phyloP scores from a whole-genome alignment of 2,329 filamentous ascomycete species.

The Helicocarpus griseus region DNA sequence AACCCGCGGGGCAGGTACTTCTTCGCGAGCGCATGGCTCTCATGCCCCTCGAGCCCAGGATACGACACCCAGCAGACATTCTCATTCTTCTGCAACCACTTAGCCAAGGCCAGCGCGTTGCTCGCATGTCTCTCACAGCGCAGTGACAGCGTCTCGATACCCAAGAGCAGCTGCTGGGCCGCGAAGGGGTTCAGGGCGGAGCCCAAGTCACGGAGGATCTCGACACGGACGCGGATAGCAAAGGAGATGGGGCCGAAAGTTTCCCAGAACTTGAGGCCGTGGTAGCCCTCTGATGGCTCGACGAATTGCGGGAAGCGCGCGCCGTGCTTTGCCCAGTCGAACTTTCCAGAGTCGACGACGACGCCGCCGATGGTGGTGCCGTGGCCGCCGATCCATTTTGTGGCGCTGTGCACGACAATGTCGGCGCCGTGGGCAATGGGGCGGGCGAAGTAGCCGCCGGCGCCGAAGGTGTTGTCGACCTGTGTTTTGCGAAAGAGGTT shows the following conservation, averaged over 20 bases:
- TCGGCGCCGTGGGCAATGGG: constrained; percentile 88
- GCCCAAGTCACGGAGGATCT: constrained; percentile 81
- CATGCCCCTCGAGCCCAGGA: constrained; percentile 74
- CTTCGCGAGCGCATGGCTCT: constrained; percentile 69
- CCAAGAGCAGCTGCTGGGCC: constrained; percentile 83
- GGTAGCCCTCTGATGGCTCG: constrained; percentile 80
- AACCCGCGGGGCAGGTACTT: constrained; percentile 78
- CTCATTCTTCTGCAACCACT: constrained; percentile 72
- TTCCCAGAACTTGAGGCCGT: constrained; percentile 89
- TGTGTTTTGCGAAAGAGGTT: constrained; percentile 22
- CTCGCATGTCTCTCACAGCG: constrained; percentile 76
- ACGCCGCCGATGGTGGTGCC: constrained; percentile 85
- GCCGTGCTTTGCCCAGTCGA: constrained; percentile 81
- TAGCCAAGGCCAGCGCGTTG: constrained; percentile 71
- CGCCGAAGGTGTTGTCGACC: constrained; percentile 93
- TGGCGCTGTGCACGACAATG: constrained; percentile 88
- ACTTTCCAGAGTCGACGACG: constrained; percentile 80
- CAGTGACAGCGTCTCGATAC: constrained; percentile 80
- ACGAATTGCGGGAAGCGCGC: constrained; percentile 86
- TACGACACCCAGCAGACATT: constrained; percentile 92
- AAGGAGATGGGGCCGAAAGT: constrained; percentile 77
- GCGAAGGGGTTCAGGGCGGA: constrained; percentile 78
- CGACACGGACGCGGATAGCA: constrained; percentile 76
- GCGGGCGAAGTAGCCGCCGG: constrained; percentile 76
- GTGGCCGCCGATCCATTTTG: constrained; percentile 95